A percentile compares a stretch with the other conserved stretches of the same genome.
Conservation (phyloP, 176 grass and related monocot genomes). For the Puccinellia tenuiflora region DNA sequence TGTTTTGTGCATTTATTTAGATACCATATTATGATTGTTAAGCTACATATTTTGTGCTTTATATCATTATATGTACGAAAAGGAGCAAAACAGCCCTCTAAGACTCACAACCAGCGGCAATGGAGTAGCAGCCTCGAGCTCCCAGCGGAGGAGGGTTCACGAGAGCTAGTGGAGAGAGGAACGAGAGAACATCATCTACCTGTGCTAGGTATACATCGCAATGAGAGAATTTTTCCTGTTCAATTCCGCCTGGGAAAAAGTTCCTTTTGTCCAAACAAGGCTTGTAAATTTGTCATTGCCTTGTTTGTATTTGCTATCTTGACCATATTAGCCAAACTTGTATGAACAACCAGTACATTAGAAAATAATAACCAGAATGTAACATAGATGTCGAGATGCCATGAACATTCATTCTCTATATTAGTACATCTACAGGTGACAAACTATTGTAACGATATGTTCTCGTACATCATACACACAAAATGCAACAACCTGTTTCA, state of each 20-base stretch:
- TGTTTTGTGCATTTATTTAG: no score
- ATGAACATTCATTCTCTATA: background rate
- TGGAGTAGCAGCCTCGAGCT: background rate
- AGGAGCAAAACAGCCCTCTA: no score
- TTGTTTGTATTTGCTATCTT: background rate
- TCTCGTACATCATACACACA: background rate
- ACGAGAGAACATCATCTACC: background rate
- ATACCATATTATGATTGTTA: no score
- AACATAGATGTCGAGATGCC: background rate
- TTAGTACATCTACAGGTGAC: background rate
- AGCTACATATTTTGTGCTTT: no score
- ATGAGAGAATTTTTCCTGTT: background rate
- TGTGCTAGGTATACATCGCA: background rate
- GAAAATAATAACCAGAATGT: background rate
- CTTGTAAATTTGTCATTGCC: background rate
- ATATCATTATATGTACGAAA: no score
- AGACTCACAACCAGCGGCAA: background rate
- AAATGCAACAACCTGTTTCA: background rate
- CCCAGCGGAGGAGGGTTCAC: background rate
- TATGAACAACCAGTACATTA: background rate
- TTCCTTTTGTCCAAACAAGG: background rate
- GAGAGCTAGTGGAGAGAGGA: background rate
- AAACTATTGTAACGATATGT: background rate
- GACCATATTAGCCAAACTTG: background rate
- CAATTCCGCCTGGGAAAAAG: background rate